Evolutionary conservation across 1,284 basidiomycete species (phyloP).

Genomic region (Cryptococcus hybrid): DNA sequence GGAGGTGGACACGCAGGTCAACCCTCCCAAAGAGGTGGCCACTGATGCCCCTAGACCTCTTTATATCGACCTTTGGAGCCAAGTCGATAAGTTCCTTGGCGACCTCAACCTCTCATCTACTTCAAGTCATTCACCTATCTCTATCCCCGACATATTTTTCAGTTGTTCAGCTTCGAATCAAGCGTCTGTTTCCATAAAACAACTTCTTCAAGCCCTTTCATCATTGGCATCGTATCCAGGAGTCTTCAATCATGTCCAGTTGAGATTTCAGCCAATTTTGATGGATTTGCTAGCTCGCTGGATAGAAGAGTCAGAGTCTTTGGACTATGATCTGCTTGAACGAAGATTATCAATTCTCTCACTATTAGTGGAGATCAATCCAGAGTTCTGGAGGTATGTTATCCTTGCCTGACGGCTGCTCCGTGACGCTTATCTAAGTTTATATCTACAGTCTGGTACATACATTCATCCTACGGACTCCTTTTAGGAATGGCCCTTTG

Average conservation of each 20-base stretch:
- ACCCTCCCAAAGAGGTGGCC: background rate
- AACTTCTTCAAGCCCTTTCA: slow-evolving; percentile 28
- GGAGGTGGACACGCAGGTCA: slow-evolving; percentile 3
- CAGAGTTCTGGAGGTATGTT: slow-evolving; percentile 46
- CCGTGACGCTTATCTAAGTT: slow-evolving; percentile 3
- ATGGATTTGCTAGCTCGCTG: slow-evolving; percentile 42
- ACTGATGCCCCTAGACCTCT: slow-evolving; percentile 8
- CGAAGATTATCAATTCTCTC: slow-evolving; percentile 28
- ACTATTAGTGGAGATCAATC: slow-evolving; percentile 27
- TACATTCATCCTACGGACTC: slow-evolving; percentile 51
- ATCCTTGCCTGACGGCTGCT: background rate
- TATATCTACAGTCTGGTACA: slow-evolving; percentile 10
- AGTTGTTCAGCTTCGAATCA: slow-evolving; percentile 3
- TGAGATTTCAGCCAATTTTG: slow-evolving; percentile 36
- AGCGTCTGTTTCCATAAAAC: background rate
- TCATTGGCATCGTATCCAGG: slow-evolving; percentile 18
- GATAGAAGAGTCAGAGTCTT: slow-evolving; percentile 19
- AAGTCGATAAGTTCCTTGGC: slow-evolving; percentile 6
- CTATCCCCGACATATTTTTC: slow-evolving; percentile 12
- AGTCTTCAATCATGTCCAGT: slow-evolving; percentile 19
- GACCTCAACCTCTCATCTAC: slow-evolving; percentile 7
- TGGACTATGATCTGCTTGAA: slow-evolving; percentile 28
- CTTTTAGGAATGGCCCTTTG: slow-evolving; percentile 29
- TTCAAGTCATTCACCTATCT: slow-evolving; percentile 1
- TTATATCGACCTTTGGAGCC: slow-evolving; percentile 13